Base-by-base conservation (phyloP, 164 flowering plant genomes). In the Nelumbo lutea region DNA sequence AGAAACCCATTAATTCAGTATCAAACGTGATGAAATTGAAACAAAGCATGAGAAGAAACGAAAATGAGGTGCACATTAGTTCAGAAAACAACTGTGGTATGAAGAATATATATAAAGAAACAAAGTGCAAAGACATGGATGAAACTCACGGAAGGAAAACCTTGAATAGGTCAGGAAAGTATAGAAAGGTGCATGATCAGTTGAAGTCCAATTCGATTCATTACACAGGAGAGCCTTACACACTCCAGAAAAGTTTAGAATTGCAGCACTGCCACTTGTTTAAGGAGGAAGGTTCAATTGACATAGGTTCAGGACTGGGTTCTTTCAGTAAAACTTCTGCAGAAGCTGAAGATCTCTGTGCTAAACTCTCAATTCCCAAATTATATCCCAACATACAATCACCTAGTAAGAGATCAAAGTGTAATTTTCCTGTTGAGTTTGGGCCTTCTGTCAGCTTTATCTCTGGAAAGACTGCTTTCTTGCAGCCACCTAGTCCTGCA, bases 251-350 rank as follows among this genome's bases (percentile, higher is more conserved):
- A 56, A 72, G 73, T 63, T n/a, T 59, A 55, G 78, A 65, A 55
- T 15, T 79, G 45, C 38, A 41, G 5, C 42, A 64, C 15, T 72
- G 69, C 61, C 69, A 76, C 74, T 72, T 75, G 48, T 73, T 63
- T 47, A 78, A 78, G 71, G 80, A 76, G 67, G 78, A 62, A 67
- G 70, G 11, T 66, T 58, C 77, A 42, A 73, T 4, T 57, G 70
- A 75, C 50, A 56, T n/a, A 44, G 75, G 60, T 62, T 76, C 68
- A 0, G 75, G 68, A 61, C 68, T 66, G 59, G 52, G 63, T 69
- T 62, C 81, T 59, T 76, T 72, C 65, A 50, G 50, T 63, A 73
- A 14, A 55, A 57, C 67, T 52, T 68, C 67, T 45, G 69, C 44
- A 52, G 63, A 64, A 39, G 59, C 67, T 38, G 74, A 74, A 69